Evolutionary conservation across 352 stramenopile genomes (phyloP).

Genomic region (Globisporangium yorkense): DNA sequence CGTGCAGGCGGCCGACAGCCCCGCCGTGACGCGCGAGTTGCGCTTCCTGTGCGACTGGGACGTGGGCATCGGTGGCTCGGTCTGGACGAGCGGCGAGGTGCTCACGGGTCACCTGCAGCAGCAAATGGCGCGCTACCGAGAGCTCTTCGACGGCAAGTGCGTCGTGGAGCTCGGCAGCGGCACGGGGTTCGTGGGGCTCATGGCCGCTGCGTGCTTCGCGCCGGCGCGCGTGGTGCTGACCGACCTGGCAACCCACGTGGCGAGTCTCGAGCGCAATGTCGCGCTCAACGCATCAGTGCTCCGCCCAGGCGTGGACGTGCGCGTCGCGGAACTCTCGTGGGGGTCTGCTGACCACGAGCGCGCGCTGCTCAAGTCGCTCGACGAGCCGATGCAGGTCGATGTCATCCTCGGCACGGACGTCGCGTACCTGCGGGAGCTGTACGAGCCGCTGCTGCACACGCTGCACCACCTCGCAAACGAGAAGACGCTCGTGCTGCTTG

Average conservation of each 20-base stretch:
- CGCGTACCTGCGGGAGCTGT: conserved; percentile 66
- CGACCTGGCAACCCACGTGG: conserved; percentile 54
- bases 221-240: conserved; percentile 57
- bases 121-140: conserved; percentile 37
- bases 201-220: conserved; percentile 53
- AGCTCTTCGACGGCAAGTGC: conserved; percentile 50
- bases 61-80: conserved; percentile 72
- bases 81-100: conserved; percentile 81
- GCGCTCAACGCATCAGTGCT: conserved; percentile 32
- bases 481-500: conserved; percentile 58
- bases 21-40: conserved; percentile 23
- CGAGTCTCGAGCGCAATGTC: conserved; percentile 55
- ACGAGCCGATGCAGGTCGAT: conserved; percentile 29
- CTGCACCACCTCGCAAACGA: conserved; percentile 35
- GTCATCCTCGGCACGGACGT: conserved; percentile 81
- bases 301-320: conserved; percentile 30
- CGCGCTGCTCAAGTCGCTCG: conserved; percentile 24
- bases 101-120: conserved; percentile 54
- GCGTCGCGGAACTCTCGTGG: conserved; percentile 57
- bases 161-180: conserved; percentile 76
- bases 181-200: conserved; percentile 70
- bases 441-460: conserved; percentile 67
- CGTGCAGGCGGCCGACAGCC: conserved; percentile 32
- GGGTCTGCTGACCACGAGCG: conserved; percentile 35
- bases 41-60: conserved; percentile 77